Conservation (phyloP, 2,329 filamentous ascomycete species). For the Alternaria gansuensis region DNA sequence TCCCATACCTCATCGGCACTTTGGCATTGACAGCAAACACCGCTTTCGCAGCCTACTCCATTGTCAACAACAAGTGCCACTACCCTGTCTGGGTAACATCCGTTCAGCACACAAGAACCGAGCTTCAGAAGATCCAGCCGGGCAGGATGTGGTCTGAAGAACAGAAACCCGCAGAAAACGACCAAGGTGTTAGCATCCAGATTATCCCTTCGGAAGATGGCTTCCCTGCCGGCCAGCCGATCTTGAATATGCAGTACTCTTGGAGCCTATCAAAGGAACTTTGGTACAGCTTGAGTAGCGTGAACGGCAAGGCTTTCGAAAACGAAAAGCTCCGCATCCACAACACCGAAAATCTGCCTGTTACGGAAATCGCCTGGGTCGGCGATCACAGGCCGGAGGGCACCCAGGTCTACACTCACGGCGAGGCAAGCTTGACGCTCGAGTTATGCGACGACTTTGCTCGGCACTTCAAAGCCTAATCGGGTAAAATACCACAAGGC, state of each 20-base stretch:
- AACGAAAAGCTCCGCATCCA: conserved; percentile 29
- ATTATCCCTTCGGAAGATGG: conserved; percentile 25
- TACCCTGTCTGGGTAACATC: conserved; percentile 35
- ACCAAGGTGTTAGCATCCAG: conserved; percentile 36
- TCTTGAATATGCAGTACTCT: conserved; percentile 38
- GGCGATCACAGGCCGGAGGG: conserved; percentile 24
- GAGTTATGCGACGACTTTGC: conserved; percentile 26
- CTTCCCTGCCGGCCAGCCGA: conserved; percentile 27
- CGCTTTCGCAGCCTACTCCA: conserved; percentile 25
- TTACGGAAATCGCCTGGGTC: conserved; percentile 29
- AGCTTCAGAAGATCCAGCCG: conserved; percentile 11
- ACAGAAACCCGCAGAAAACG: conserved; percentile 28
- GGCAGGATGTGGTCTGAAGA: conserved; percentile 20
- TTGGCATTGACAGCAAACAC: conserved; percentile 26
- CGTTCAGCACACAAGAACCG: conserved; percentile 22
- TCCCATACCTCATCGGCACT: conserved; percentile 26
- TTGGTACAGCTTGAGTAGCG: conserved; percentile 39
- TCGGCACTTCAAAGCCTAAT: conserved; percentile 1
- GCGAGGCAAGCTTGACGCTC: conserved; percentile 31
- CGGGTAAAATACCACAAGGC: background rate
- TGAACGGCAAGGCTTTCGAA: conserved; percentile 33
- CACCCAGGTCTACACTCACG: conserved; percentile 20
- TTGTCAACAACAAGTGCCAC: conserved; percentile 40
- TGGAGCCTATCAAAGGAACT: conserved; percentile 14
- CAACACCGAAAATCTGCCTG: conserved; percentile 15